phyloP scores from a whole-genome alignment of 148 eudicot species.

The Rhododendron henanense region DNA sequence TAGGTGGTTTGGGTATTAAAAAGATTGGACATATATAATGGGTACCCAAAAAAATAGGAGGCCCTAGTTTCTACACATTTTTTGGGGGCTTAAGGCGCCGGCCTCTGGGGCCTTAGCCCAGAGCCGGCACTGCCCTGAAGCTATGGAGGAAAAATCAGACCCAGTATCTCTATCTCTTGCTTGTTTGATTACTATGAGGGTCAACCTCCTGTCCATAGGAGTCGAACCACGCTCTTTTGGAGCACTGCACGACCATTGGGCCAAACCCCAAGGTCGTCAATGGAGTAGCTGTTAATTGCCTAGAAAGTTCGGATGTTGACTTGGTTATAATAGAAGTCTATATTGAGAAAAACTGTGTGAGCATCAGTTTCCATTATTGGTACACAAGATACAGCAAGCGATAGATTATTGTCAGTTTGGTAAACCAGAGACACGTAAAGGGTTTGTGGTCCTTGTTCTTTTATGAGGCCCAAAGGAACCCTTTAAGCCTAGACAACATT shows the following conservation, averaged over 20 bases:
- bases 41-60: no score
- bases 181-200: not conserved
- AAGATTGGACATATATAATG: no score
- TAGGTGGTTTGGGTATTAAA: no score
- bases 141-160: no score
- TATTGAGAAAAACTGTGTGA: not conserved
- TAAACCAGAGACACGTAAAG: not conserved
- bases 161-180: no score
- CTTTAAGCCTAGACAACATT: not conserved
- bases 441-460: not conserved
- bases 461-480: not conserved
- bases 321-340: no score
- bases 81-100: no score
- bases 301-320: not conserved
- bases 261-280: not conserved
- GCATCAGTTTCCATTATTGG: not conserved
- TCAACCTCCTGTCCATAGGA: not conserved
- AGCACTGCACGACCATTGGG: not conserved
- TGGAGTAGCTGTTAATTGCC: not conserved
- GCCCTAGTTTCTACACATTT: no score
- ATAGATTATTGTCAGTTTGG: not conserved
- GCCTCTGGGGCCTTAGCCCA: no score
- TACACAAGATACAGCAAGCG: not conserved
- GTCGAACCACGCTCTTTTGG: not conserved
- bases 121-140: no score